phyloP scores from a whole-genome alignment of 495 filamentous ascomycete genomes.

The Penicillium arizonense region DNA sequence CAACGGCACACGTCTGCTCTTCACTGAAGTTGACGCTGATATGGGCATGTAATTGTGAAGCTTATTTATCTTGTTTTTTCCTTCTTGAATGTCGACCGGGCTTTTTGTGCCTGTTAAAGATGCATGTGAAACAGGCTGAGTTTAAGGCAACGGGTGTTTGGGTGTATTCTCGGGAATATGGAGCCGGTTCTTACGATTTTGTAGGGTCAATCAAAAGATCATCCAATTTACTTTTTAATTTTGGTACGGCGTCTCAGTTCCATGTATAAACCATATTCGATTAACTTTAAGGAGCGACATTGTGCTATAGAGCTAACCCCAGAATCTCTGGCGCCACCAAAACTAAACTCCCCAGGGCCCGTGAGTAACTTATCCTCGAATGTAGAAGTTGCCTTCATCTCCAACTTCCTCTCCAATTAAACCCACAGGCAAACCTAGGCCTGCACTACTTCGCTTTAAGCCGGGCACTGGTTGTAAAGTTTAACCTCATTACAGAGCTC shows the following conservation, averaged over 20 bases:
- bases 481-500: constrained; percentile 41
- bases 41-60: constrained; percentile 45
- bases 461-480: constrained; percentile 26
- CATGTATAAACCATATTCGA: not conserved
- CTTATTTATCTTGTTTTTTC: constrained; percentile 4
- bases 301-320: not conserved
- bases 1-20: constrained; percentile 82
- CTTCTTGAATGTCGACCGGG: constrained; percentile 9
- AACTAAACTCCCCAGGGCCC: not conserved
- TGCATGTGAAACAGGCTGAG: constrained; percentile 26
- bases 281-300: not conserved
- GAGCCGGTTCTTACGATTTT: constrained; percentile 14
- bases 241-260: not conserved
- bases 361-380: no score
- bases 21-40: constrained; percentile 62
- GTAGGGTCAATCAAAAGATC: constrained; percentile 20
- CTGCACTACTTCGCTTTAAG: constrained; percentile 12
- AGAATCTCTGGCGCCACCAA: not conserved
- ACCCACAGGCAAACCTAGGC: not conserved
- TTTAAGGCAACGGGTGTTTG: constrained; percentile 24
- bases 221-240: constrained; percentile 14
- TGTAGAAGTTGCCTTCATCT: not conserved
- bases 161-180: constrained; percentile 18
- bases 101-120: constrained; percentile 16
- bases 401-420: not conserved